These are phyloP conservation scores for Coemansia sp. DNA, from an alignment of 192 early-diverging fungal genomes.

Conservation along the genomic window DNA sequence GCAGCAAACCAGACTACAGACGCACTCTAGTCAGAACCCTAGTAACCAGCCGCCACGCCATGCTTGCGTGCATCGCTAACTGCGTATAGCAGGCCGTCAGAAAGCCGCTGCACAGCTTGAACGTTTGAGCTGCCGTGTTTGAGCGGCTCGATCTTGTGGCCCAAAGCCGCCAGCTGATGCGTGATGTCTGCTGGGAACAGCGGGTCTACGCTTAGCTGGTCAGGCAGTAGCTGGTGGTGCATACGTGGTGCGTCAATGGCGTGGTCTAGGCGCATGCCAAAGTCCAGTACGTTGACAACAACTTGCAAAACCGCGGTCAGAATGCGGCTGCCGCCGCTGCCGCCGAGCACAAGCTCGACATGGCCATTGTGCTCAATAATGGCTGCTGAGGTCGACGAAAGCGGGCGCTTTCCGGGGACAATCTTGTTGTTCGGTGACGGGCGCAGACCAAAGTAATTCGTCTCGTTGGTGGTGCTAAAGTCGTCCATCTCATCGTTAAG, in stretches of 20 bases:
- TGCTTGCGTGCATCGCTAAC: constrained; percentile 64
- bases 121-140: constrained; percentile 50
- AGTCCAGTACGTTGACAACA: constrained; percentile 73
- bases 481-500: constrained; percentile 97
- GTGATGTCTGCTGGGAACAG: constrained; percentile 28
- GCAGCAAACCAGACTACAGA: background rate
- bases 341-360: constrained; percentile 74
- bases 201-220: constrained; percentile 56
- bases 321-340: constrained; percentile 86
- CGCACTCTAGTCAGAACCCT: background rate
- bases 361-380: constrained; percentile 44
- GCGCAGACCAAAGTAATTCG: constrained; percentile 72
- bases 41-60: constrained; percentile 59
- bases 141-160: constrained; percentile 44
- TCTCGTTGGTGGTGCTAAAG: constrained; percentile 72
- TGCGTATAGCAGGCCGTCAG: constrained; percentile 51
- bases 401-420: constrained; percentile 78
- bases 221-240: constrained; percentile 90
- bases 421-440: constrained; percentile 81
- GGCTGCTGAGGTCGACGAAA: constrained; percentile 56
- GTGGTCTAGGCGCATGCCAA: constrained; percentile 57
- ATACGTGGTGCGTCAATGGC: constrained; percentile 72
- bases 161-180: constrained; percentile 31
- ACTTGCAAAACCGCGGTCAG: constrained; percentile 70
- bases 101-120: constrained; percentile 51